A percentile compares a stretch with the other conserved stretches of the same genome.
Conservation (phyloP, 1,139 yeast genomes). For the Lodderomyces oxycetoniae region DNA sequence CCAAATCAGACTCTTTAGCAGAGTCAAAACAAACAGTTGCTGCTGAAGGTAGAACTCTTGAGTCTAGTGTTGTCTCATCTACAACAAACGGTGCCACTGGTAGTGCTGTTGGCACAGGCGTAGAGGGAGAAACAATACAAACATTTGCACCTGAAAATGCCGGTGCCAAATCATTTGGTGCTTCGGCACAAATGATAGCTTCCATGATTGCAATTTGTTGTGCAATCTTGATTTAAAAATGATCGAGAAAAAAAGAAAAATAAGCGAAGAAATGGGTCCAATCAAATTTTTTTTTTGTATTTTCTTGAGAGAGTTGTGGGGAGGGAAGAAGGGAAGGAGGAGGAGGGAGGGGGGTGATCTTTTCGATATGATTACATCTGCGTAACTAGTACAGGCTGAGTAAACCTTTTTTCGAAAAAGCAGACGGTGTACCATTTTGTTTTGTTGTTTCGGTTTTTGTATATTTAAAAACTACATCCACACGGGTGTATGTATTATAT, state of each 20-base stretch:
- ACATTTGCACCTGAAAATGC: constrained; percentile 4
- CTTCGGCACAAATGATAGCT: neutral
- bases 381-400: too few relatives aligned
- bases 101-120: neutral
- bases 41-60: neutral
- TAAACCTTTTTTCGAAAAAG: too few relatives aligned
- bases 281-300: too few relatives aligned
- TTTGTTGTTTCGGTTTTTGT: too few relatives aligned
- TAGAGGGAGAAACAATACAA: neutral
- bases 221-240: neutral
- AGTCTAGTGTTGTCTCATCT: neutral
- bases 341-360: too few relatives aligned
- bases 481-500: too few relatives aligned
- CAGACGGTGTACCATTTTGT: too few relatives aligned
- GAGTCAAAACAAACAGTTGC: neutral
- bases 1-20: neutral
- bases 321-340: too few relatives aligned
- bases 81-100: neutral
- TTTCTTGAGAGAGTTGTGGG: too few relatives aligned
- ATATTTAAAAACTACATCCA: too few relatives aligned
- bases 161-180: neutral
- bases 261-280: neutral
- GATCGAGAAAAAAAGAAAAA: neutral
- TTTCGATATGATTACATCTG: too few relatives aligned
- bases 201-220: neutral